phyloP scores from a whole-genome alignment of 2,329 filamentous ascomycete species.

The Capronia epimyces region DNA sequence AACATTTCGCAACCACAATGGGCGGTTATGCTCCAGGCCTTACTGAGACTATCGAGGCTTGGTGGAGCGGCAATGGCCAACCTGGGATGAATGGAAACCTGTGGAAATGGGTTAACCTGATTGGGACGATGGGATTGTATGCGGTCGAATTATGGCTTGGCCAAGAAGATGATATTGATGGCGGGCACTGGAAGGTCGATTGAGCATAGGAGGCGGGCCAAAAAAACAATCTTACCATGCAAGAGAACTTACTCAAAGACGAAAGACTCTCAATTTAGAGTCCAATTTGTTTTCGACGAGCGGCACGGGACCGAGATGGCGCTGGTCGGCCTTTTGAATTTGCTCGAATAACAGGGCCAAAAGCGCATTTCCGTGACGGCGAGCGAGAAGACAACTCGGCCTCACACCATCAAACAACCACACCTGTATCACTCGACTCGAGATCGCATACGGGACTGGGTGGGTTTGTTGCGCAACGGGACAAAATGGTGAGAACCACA shows the following conservation, averaged over 20 bases:
- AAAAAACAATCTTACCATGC: not conserved
- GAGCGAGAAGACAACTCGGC: no score
- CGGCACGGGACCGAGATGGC: no score
- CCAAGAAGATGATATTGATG: slow-evolving; percentile 68
- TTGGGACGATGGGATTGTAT: slow-evolving; percentile 82
- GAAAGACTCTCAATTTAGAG: no score
- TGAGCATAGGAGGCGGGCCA: slow-evolving; percentile 43
- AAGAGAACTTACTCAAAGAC: not conserved
- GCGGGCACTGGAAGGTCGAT: slow-evolving; percentile 88
- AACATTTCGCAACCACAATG: slow-evolving; percentile 78
- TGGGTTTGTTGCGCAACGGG: no score
- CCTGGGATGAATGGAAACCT: slow-evolving; percentile 79
- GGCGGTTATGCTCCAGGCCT: slow-evolving; percentile 42
- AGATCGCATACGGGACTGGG: no score
- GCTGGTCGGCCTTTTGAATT: no score
- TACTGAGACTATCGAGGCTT: slow-evolving; percentile 59
- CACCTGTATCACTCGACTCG: no score
- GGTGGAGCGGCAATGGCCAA: slow-evolving; percentile 69
- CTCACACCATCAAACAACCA: no score
- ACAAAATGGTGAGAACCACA: no score
- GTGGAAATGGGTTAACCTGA: slow-evolving; percentile 91
- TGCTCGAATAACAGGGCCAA: no score
- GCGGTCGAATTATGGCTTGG: slow-evolving; percentile 84
- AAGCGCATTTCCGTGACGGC: no score
- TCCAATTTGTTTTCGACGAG: no score